phyloP scores from a whole-genome alignment of 2,329 filamentous ascomycete species.

The Fusarium sp. region DNA sequence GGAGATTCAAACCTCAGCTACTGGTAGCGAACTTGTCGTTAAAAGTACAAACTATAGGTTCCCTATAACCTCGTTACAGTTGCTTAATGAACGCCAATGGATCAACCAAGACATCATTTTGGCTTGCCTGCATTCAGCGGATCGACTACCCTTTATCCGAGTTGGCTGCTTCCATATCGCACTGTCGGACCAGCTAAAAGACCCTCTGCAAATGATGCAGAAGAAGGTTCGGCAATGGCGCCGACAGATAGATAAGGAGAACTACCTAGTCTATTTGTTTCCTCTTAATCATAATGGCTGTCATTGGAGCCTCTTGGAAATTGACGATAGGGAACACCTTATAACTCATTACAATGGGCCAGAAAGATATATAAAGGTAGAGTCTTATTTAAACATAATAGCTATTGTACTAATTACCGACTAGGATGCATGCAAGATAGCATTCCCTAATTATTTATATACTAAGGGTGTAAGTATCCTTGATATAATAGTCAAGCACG shows the following conservation, averaged over 20 bases:
- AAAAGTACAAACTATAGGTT: neutral
- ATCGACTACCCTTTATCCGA: neutral
- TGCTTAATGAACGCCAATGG: neutral
- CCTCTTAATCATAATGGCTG: neutral
- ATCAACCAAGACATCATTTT: neutral
- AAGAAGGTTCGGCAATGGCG: constrained; percentile 13
- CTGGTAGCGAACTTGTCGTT: neutral
- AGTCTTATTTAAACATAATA: too few relatives aligned
- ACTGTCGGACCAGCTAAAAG: neutral
- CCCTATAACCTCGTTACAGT: neutral
- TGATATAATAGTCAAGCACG: neutral
- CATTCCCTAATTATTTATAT: neutral
- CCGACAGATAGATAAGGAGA: neutral
- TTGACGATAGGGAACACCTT: neutral
- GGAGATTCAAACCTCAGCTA: neutral
- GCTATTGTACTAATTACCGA: neutral
- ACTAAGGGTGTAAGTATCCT: neutral
- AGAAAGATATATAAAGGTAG: neutral
- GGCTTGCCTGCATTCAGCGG: neutral
- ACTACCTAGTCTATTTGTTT: neutral
- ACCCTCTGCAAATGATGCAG: neutral
- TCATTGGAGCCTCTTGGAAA: neutral
- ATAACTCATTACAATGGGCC: neutral
- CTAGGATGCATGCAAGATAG: neutral
- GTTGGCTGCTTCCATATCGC: neutral